phyloP scores from a whole-genome alignment of 2,329 filamentous ascomycete species.

The Diaporthe citri region DNA sequence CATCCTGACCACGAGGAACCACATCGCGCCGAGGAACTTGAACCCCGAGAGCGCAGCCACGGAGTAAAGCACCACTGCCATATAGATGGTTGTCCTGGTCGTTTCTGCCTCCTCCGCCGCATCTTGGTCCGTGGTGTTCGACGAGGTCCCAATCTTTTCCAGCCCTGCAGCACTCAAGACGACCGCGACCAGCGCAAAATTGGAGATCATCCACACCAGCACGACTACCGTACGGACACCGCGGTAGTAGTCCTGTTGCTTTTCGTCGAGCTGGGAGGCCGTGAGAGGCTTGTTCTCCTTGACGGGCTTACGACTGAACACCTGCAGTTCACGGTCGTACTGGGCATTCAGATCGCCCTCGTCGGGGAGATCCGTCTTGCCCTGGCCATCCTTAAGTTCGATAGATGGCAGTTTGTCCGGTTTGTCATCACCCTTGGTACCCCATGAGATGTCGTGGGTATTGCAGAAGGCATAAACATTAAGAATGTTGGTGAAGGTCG shows the following conservation, averaged over 20 bases:
- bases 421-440: conserved; percentile 98
- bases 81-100: conserved; percentile 80
- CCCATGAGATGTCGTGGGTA: conserved; percentile 97
- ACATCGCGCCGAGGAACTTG: conserved; percentile 88
- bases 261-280: conserved; percentile 73
- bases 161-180: conserved; percentile 90
- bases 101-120: conserved; percentile 55
- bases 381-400: conserved; percentile 86
- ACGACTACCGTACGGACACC: conserved; percentile 94
- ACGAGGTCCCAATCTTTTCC: conserved; percentile 66
- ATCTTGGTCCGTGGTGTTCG: conserved; percentile 44
- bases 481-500: conserved; percentile 97
- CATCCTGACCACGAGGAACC: conserved; percentile 92
- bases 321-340: conserved; percentile 85
- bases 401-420: conserved; percentile 90
- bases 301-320: conserved; percentile 81
- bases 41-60: conserved; percentile 87
- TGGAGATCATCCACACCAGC: conserved; percentile 95
- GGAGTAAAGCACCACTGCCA: conserved; percentile 89
- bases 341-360: conserved; percentile 95
- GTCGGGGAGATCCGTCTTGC: conserved; percentile 95
- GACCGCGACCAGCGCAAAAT: conserved; percentile 87
- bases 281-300: conserved; percentile 75
- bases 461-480: conserved; percentile 99
- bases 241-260: conserved; percentile 98